These are phyloP conservation scores for Scytalidium sp. DNA, from an alignment of 2,329 filamentous ascomycete species.

Conservation along the genomic window DNA sequence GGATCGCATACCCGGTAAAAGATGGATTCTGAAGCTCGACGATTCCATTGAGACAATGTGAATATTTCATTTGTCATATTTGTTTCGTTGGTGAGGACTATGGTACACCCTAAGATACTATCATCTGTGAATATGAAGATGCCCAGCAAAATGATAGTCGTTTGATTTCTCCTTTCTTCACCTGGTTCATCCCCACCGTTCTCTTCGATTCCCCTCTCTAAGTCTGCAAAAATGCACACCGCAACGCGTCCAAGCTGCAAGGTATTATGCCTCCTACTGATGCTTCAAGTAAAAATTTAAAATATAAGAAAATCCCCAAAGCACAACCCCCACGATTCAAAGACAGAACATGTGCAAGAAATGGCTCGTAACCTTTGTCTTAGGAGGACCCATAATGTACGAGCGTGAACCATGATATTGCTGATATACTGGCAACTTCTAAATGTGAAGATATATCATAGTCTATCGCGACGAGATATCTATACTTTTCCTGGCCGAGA, in stretches of 20 bases:
- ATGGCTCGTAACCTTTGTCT: neutral
- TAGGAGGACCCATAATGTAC: neutral
- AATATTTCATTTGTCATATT: too few species aligned
- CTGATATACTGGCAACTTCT: too few species aligned
- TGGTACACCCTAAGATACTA: neutral
- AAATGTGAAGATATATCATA: too few species aligned
- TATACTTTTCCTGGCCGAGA: conserved; percentile 22
- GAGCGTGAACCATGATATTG: too few species aligned
- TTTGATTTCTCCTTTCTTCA: neutral
- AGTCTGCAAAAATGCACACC: neutral
- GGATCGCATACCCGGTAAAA: too few species aligned
- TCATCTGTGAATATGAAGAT: neutral
- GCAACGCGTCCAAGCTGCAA: neutral
- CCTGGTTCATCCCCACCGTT: neutral
- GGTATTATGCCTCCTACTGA: neutral
- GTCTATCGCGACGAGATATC: neutral
- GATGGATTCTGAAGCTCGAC: too few species aligned
- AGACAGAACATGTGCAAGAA: neutral
- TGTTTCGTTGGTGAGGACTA: neutral
- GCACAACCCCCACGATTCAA: neutral
- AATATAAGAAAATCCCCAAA: neutral
- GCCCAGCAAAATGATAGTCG: neutral
- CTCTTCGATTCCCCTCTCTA: neutral
- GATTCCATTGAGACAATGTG: too few species aligned
- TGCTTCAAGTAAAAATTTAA: neutral